Base-by-base conservation (phyloP, 148 eudicot species). In the Persicaria maculosa region DNA sequence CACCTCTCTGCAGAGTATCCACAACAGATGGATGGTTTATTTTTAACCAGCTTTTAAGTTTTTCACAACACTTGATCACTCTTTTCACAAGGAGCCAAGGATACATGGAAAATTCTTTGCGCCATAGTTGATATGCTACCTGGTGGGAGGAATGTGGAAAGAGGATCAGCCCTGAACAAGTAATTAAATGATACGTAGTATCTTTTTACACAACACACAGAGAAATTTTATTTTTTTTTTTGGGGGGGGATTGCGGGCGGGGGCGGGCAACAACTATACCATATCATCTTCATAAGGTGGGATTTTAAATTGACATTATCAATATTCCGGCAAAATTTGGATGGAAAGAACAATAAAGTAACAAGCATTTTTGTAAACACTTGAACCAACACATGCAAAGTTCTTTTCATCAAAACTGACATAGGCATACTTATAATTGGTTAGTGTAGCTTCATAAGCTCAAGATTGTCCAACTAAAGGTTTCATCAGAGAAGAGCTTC, bases 91-190 rank as follows among this genome's bases (percentile, higher is more conserved):
- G 89, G 58, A 92, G 67, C 99, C 99, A 95, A 16, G 96, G 87
- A 75, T 95, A 95, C 91, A 81, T 83, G 62, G 72, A 70, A 78
- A 88, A 95, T 69, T 85, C 72, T 83, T 84, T 88, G 80, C 96
- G 80, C 99, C 97, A 95, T 86, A 81, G 68, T 77, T 77, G 86
- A 85, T 95, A 95, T 67, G 96, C 87, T 59, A 52, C 87, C 98
- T 94, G 76, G 46, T 74, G 53, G 73, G 47, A 74, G 6, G 5
- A 15, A 15, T 2, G 15, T 0, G 6, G n/a, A 52, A 71, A 46
- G 9, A 14, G 72, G 19, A 68, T 40, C 72, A n/a, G 4, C 72
- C 4, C 4, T 8, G 45, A 22, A 7, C 65, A 59, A 1, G 25
- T 59, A n/a, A 22, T 14, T n/a, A 59, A 17, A 20, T 0, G 36